Evolutionary conservation across 345 rosid species (phyloP), one percentile per base, ranked within the genome.

Genomic region (Excoecaria agallocha): DNA sequence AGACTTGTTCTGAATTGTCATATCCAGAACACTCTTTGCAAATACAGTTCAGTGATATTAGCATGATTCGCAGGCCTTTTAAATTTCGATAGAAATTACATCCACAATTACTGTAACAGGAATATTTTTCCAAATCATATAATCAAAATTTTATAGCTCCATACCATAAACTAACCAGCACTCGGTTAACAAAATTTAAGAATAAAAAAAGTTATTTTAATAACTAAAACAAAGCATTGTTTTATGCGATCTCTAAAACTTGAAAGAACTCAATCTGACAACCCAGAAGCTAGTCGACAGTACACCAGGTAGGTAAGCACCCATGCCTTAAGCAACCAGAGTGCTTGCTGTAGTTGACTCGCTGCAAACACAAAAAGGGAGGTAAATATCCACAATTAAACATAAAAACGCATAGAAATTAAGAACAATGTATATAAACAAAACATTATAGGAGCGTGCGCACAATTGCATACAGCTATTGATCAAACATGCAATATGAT

Each of bases 271-370:
- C n/a, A 22, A 67, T 24, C n/a, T 25, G 70, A 48, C 38, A 4
- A 67, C 41, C 52, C 22, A 11, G 54, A 65, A 9, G n/a, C 25
- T 30, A 7, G 25, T 22, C 15, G 55, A 37, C 41, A 38, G 20
- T 43, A 9, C 17, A n/a, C n/a, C n/a, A 41, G 19, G 68, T 8
- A 41, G 35, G 30, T 65, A 41, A 30, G 10, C 38, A 24, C 39
- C 3, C 56, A 15, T 17, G 24, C 70, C 54, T 22, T 67, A 67
- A 48, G 70, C 70, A 48, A 67, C 70, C 39, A 67, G 57, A 12
- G 70, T 67, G 56, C 70, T 67, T 48, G 70, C 70, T 48, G 56
- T 67, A 12, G 56, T 67, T 13, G 57, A 67, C 55, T 67, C 70
- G 8, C 70, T 67, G 70, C 70, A 67, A 17, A 67, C 5, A 35